Conservation (phyloP, 1,284 basidiomycete species). For the Ustilago nuda region DNA sequence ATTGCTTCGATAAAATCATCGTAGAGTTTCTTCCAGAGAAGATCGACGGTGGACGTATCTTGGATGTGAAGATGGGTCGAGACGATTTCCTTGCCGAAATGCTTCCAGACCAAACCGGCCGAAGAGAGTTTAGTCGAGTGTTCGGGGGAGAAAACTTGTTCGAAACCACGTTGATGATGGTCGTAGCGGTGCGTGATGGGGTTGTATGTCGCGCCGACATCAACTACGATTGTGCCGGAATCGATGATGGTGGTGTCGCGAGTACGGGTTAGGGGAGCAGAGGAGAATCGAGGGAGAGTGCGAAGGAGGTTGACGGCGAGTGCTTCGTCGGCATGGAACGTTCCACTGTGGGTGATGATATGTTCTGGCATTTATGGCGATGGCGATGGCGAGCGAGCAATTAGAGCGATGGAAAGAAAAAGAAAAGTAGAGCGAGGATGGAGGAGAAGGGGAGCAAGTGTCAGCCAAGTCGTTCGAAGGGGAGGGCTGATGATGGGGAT, state of each 20-base stretch:
- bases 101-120: slow-evolving; percentile 83
- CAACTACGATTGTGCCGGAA: slow-evolving; percentile 93
- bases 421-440: neutral
- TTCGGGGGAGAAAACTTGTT: slow-evolving; percentile 86
- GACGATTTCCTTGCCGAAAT: slow-evolving; percentile 91
- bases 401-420: neutral
- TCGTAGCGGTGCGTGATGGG: slow-evolving; percentile 83
- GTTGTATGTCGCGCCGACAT: slow-evolving; percentile 94
- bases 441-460: neutral
- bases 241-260: slow-evolving; percentile 84
- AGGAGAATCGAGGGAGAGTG: slow-evolving; percentile 80
- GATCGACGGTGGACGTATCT: slow-evolving; percentile 77
- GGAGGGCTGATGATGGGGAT: slow-evolving; percentile 1
- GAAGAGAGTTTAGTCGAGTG: slow-evolving; percentile 86
- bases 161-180: slow-evolving; percentile 95
- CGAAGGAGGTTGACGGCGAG: slow-evolving; percentile 90
- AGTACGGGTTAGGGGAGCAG: slow-evolving; percentile 71
- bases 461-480: neutral
- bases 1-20: slow-evolving; percentile 91
- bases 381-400: neutral
- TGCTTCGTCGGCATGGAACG: slow-evolving; percentile 96
- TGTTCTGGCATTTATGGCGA: slow-evolving; percentile 36
- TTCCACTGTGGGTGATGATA: slow-evolving; percentile 84
- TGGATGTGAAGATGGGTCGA: slow-evolving; percentile 75
- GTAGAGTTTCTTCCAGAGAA: slow-evolving; percentile 90